A percentile compares a stretch with the other conserved stretches of the same genome.
These are phyloP conservation scores for Wickerhamomyces ciferrii DNA, from an alignment of 805 yeast species.

Conservation along the genomic window DNA sequence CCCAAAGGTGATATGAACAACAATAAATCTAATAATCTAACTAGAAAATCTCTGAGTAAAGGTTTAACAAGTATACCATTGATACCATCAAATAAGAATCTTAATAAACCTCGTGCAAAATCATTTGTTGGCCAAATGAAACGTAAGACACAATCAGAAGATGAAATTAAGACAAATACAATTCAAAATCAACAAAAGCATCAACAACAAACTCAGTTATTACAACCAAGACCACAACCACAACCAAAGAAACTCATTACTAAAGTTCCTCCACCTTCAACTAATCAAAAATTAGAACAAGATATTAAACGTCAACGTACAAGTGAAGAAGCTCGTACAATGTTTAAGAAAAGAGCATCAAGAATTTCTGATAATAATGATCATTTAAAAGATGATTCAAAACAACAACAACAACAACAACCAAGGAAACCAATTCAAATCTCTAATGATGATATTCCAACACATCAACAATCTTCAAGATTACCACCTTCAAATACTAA, in stretches of 20 bases:
- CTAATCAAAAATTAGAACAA: slow-evolving; percentile 9
- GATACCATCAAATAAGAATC: slow-evolving; percentile 6
- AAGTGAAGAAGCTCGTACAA: slow-evolving; percentile 15
- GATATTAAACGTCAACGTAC: slow-evolving; percentile 22
- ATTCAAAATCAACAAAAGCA: slow-evolving; percentile 4
- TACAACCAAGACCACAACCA: no score
- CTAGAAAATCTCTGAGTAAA: slow-evolving; percentile 10
- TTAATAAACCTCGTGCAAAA: slow-evolving; percentile 13
- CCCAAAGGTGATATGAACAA: slow-evolving; percentile 8
- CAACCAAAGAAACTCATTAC: slow-evolving; percentile 17
- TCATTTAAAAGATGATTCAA: slow-evolving; percentile 2
- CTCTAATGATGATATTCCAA: background rate
- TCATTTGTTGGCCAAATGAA: slow-evolving; percentile 10
- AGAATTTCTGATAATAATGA: slow-evolving; percentile 17
- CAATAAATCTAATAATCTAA: background rate
- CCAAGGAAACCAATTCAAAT: background rate
- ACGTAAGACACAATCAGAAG: slow-evolving; percentile 17
- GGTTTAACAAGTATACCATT: slow-evolving; percentile 16
- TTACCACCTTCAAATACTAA: background rate
- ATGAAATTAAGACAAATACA: slow-evolving; percentile 4
- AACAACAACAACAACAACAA: background rate
- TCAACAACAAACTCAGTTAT: no score
- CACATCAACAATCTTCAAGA: slow-evolving; percentile 1
- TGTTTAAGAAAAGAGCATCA: slow-evolving; percentile 17
- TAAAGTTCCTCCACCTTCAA: slow-evolving; percentile 17